These are phyloP conservation scores for Ogataea trehalophila DNA, from an alignment of 805 yeast species.

Conservation along the genomic window DNA sequence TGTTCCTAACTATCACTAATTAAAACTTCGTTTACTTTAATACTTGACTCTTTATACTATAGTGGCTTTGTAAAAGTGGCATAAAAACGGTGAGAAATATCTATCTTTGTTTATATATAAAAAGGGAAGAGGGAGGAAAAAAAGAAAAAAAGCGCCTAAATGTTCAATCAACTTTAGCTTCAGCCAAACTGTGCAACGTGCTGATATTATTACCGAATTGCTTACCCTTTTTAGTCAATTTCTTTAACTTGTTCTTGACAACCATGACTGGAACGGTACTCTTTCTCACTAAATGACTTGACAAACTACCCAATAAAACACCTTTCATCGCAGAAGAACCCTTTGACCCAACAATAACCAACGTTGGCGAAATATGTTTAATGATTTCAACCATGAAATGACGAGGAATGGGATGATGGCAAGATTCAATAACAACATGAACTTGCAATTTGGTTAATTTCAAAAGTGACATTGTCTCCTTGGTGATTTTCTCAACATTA, in stretches of 20 bases:
- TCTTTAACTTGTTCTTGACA: conserved; percentile 66
- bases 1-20: no score
- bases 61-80: no score
- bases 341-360: conserved; percentile 72
- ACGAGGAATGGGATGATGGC: conserved; percentile 72
- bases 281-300: conserved; percentile 67
- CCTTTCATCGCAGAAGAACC: conserved; percentile 72
- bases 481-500: conserved; percentile 41
- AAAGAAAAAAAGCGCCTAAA: not conserved
- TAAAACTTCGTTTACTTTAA: no score
- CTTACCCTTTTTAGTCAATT: conserved; percentile 51
- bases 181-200: conserved; percentile 39
- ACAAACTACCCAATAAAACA: conserved; percentile 65
- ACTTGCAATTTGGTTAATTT: conserved; percentile 66
- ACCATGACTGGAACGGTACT: conserved; percentile 78
- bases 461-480: conserved; percentile 38
- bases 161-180: conserved; percentile 35
- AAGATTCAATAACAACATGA: conserved; percentile 67
- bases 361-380: conserved; percentile 65
- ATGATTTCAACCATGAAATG: conserved; percentile 66
- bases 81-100: not conserved
- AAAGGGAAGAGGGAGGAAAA: not conserved
- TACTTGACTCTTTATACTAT: no score
- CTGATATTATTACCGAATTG: conserved; percentile 53
- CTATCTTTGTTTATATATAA: not conserved